Base-by-base conservation (phyloP, 352 stramenopile genomes). In the Thraustochytrium striatum region DNA sequence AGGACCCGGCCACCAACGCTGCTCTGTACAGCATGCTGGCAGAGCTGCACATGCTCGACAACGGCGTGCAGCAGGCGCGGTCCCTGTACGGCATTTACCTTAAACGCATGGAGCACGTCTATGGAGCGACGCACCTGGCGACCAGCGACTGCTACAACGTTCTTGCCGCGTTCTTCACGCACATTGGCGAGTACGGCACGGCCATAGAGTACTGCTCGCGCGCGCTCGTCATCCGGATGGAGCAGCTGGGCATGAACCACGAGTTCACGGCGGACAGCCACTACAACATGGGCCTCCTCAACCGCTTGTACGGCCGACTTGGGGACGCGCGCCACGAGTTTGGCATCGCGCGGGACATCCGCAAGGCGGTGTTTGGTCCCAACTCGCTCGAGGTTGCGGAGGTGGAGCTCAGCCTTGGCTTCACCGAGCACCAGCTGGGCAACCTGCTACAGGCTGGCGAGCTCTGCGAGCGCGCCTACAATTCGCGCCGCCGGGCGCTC, bases 131-230 rank as follows among this genome's bases (percentile, higher is more conserved):
- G 47, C 65, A 65, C 47, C 36, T 83, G 2, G 68, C 69, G 13
- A 83, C 78, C 2, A 72, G 41, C 33, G 78, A 83, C 55, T 82
- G 69, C 28, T 83, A 83, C 55, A 82, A 68, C 30, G 55, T 72
- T 32, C 44, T 83, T 50, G 35, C 70, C 39, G 78, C 78, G 2
- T 83, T 82, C 36, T 83, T 79, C 43, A 82, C 70, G n/a, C 65
- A 78, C 30, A 43, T 25, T 1, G 78, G 78, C 32, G 57, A 83
- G 43, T 80, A 82, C n/a, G n/a, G n/a, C 3, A 36, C 68, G 28
- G 78, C 78, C 7, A 81, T 73, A 5, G 78, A 83, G 8, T 82
- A 69, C 50, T 70, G 57, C 47, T 43, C 28, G 13, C 44, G 55
- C 8, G 44, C 78, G 8, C 55, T 83, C 1, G 44, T 47, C 1